Evolutionary conservation across 106 monocot species (phyloP), one percentile per base, ranked within the genome.

Genomic region (Platanthera zijinensis): DNA sequence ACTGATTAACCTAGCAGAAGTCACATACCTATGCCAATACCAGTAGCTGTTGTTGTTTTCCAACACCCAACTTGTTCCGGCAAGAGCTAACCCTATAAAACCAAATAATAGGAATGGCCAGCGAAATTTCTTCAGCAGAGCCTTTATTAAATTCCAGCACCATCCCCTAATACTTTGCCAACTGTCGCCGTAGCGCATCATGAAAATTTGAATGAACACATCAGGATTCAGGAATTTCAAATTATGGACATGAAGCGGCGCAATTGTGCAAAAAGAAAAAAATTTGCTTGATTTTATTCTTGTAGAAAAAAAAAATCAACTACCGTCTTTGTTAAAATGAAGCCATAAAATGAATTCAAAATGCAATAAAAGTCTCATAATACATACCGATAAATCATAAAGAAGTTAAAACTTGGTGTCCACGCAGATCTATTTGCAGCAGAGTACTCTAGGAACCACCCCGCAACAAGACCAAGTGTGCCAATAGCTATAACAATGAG

Each of bases 11-110:
- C 49, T 66, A 9, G 3, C n/a, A 25, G 25, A 45, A 48, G 71
- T 30, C 8, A 6, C 75, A 17, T 83, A 94, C 96, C 96, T 97
- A 69, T 97, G 96, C 93, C 96, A 97, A 79, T 94, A 89, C 96
- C 93, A 97, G 80, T 97, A 97, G 77, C 28, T 91, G 70, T 81
- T 54, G 53, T 79, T 86, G 21, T 75, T 85, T 85, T 97, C 96
- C 18, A 91, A 79, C 72, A 79, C 85, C 94, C 96, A 91, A 80
- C 93, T 82, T 73, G 83, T 82, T 73, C 75, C 96, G 15, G 93
- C 93, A 72, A 86, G 91, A 80, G 83, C 73, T 75, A 97, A 84
- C 71, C 79, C 57, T 59, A 88, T 48, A 78, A 93, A 97, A 10
- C 94, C 97, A 81, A 92, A 74, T 56, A 92, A 11, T 15, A 92